A percentile compares a stretch with the other conserved stretches of the same genome.
phyloP scores from a whole-genome alignment of 305 asterid genomes.

The Fraxinus greggii region DNA sequence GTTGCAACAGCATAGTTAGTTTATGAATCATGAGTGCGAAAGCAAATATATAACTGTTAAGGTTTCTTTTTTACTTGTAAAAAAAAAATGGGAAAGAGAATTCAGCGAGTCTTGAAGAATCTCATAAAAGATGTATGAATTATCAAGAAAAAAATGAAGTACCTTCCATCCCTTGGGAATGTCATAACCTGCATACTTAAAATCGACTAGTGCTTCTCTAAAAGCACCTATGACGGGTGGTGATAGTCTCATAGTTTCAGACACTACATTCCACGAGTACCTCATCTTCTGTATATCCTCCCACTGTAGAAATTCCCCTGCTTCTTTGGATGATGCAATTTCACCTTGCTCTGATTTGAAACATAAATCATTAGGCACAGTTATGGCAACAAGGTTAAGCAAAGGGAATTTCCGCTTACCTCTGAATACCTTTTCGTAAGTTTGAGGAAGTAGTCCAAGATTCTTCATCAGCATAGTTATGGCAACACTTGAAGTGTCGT shows the following conservation, averaged over 20 bases:
- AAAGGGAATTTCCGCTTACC: constrained; percentile 15
- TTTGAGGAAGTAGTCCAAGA: constrained; percentile 31
- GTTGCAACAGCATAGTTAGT: constrained; percentile 2
- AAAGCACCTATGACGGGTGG: constrained; percentile 43
- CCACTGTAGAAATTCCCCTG: constrained; percentile 37
- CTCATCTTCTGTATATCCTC: constrained; percentile 56
- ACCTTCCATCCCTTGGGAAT: constrained; percentile 72
- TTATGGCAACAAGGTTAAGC: neutral
- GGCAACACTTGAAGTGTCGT: constrained; percentile 34
- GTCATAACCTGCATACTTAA: constrained; percentile 39
- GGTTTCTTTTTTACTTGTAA: neutral
- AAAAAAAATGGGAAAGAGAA: neutral
- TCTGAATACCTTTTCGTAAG: constrained; percentile 23
- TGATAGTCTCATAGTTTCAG: constrained; percentile 42
- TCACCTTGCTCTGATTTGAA: constrained; percentile 42
- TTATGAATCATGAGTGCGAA: neutral
- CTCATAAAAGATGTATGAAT: neutral
- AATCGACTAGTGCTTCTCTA: constrained; percentile 43
- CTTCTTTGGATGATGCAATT: constrained; percentile 33
- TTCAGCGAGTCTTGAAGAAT: neutral
- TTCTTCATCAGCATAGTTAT: constrained; percentile 28
- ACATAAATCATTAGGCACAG: neutral
- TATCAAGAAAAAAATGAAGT: neutral
- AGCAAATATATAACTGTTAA: neutral
- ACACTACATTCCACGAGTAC: constrained; percentile 50